Percentiles rank a stretch among this genome's conserved stretches.
phyloP scores from a whole-genome alignment of 1,139 yeast species.

The Zygoascus sp. region DNA sequence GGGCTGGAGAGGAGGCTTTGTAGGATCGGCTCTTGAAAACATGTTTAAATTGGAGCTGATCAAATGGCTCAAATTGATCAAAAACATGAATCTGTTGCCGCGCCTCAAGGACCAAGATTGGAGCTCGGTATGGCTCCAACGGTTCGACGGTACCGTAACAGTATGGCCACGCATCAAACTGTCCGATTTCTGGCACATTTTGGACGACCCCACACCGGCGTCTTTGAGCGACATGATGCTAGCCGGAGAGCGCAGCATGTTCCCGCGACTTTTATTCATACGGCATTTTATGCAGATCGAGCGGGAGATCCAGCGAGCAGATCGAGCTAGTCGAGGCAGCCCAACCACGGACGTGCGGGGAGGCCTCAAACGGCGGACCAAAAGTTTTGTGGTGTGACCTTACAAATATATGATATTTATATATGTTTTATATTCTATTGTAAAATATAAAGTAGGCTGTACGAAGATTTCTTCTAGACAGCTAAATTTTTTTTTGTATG shows the following conservation, averaged over 20 bases:
- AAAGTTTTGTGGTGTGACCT: not conserved
- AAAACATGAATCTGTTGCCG: slow-evolving; percentile 64
- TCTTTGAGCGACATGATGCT: slow-evolving; percentile 51
- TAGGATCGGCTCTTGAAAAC: slow-evolving; percentile 69
- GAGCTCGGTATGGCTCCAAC: slow-evolving; percentile 72
- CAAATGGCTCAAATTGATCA: slow-evolving; percentile 68
- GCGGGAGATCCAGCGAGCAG: slow-evolving; percentile 2
- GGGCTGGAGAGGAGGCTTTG: slow-evolving; percentile 70
- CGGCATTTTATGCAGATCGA: slow-evolving; percentile 48
- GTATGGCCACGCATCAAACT: slow-evolving; percentile 66
- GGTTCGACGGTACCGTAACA: slow-evolving; percentile 70
- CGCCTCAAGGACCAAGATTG: slow-evolving; percentile 71
- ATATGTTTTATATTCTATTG: too few species aligned
- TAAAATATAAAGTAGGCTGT: too few species aligned
- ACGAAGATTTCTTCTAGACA: too few species aligned
- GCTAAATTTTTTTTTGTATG: not conserved
- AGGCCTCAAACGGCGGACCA: slow-evolving; percentile 2
- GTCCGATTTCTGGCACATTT: slow-evolving; percentile 57
- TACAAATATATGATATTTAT: too few species aligned
- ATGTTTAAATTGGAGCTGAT: slow-evolving; percentile 64
- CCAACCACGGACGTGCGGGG: too few species aligned
- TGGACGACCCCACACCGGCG: slow-evolving; percentile 64
- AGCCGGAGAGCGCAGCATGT: slow-evolving; percentile 64
- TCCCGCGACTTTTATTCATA: slow-evolving; percentile 61
- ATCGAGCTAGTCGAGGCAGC: not conserved